Conservation (phyloP, 2,329 filamentous ascomycete genomes). For the Aspergillus sp. region DNA sequence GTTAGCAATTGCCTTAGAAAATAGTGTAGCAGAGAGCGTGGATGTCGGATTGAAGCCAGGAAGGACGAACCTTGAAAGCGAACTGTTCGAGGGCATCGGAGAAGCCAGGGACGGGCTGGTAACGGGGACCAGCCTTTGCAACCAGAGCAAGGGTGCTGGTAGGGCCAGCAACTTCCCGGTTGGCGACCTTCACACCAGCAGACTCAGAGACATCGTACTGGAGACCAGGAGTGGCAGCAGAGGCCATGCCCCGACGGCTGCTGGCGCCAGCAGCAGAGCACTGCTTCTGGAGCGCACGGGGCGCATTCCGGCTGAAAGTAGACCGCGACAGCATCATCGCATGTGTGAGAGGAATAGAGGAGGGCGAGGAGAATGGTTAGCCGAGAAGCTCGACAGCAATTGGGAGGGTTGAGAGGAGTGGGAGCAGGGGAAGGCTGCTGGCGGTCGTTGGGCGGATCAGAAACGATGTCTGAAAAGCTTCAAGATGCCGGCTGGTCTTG, state of each 20-base stretch:
- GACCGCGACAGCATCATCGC: constrained; percentile 68
- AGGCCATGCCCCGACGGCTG: constrained; percentile 64
- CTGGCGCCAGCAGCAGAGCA: constrained; percentile 56
- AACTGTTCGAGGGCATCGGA: constrained; percentile 90
- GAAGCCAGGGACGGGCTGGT: constrained; percentile 85
- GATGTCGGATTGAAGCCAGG: constrained; percentile 23
- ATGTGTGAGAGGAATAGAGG: constrained; percentile 58
- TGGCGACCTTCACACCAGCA: constrained; percentile 87
- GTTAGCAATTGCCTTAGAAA: constrained; percentile 15
- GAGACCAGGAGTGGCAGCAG: constrained; percentile 70
- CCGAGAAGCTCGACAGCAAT: constrained; percentile 44
- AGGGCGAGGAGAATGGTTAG: constrained; percentile 31
- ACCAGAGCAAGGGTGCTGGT: constrained; percentile 90
- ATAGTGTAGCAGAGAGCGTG: neutral
- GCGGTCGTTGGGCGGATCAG: constrained; percentile 31
- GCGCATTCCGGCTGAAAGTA: constrained; percentile 64
- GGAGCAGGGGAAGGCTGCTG: constrained; percentile 30
- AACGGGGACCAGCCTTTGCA: constrained; percentile 91
- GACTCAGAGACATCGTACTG: constrained; percentile 85
- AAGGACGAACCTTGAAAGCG: constrained; percentile 81
- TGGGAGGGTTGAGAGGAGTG: constrained; percentile 31
- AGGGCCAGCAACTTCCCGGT: constrained; percentile 82
- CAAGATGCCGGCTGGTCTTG: constrained; percentile 41
- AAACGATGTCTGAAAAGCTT: constrained; percentile 45
- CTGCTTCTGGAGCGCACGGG: constrained; percentile 62